Evolutionary conservation across 805 yeast genomes (phyloP).

Genomic region (Kluyveromyces siamensis): DNA sequence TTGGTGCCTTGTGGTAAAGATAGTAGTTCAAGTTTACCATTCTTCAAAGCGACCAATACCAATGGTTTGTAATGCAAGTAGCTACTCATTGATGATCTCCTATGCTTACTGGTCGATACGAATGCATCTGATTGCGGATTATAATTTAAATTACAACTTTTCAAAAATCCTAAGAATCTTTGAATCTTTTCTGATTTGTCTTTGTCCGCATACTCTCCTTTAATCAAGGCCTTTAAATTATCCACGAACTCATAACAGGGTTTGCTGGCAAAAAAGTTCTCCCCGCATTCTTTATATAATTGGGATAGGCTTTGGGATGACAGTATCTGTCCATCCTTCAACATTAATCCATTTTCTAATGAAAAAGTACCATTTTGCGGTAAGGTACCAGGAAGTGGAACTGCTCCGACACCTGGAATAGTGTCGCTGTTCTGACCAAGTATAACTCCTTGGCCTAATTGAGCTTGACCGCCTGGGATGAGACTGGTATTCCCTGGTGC

Average conservation of each 20-base stretch:
- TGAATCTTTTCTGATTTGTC: slow-evolving; percentile 8
- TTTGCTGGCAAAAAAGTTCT: slow-evolving; percentile 46
- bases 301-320: slow-evolving; percentile 50
- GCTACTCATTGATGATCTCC: slow-evolving; percentile 12
- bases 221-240: slow-evolving; percentile 24
- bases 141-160: slow-evolving; percentile 38
- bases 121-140: slow-evolving; percentile 30
- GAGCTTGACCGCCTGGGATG: slow-evolving; percentile 9
- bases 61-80: slow-evolving; percentile 30
- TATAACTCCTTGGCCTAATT: background rate
- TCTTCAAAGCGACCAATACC: slow-evolving; percentile 45
- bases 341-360: slow-evolving; percentile 51
- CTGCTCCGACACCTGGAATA: background rate
- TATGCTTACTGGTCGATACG: slow-evolving; percentile 18
- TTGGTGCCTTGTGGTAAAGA: slow-evolving; percentile 61
- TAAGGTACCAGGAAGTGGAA: background rate
- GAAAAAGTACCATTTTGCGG: slow-evolving; percentile 18
- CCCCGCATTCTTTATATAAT: slow-evolving; percentile 37
- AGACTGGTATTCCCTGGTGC: slow-evolving; percentile 10
- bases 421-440: background rate
- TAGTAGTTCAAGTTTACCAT: slow-evolving; percentile 61
- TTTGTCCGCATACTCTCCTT: slow-evolving; percentile 7
- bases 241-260: slow-evolving; percentile 33
- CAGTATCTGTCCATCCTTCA: slow-evolving; percentile 47
- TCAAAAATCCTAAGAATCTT: slow-evolving; percentile 31